Base-by-base conservation (phyloP, 768 basidiomycete genomes). In the Boletus rufocinnamomeus region DNA sequence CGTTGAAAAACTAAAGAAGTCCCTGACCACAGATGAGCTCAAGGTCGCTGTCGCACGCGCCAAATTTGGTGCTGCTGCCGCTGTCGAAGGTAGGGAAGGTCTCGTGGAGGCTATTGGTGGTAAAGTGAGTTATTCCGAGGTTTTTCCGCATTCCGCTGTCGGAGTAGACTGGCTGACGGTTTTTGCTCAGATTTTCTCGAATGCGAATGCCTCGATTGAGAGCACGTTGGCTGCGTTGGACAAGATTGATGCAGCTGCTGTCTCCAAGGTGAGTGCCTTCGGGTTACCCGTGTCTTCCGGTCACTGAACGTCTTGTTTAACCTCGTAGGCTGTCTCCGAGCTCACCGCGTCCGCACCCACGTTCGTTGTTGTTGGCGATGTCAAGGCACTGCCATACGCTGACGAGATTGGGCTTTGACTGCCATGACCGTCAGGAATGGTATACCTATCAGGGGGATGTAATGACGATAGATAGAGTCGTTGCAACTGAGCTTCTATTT, bases 11-110 rank as follows among this genome's bases (percentile, higher is more conserved):
- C 71, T 95, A 63, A 83, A 85, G 76, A 77, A 72, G 6, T 76
- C 78, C 0, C 71, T 89, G 58, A 84, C 78, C 54, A 77, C 77
- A 41, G 90, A 95, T 61, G 88, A 87, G 44, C 73, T 96, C 59
- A 88, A 87, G 79, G 80, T 81, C 60, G 95, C 96, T 17, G 76
- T 93, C 38, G 87, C 91, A 13, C 93, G 93, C 73, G 93, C 96
- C 61, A 95, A 90, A 75, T 95, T 98, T 69, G 76, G 82, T 50
- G 84, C 88, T 64, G 95, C 95, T 3, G 79, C 76, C 56, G 77
- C 81, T 49, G 64, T 82, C 30, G 96, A 99, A 61, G 79, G 78
- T 56, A 78, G 91, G 56, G 85, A 86, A 10, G 90, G 91, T 21
- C 68, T 91, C 32, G 71, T 89, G 30, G 75, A 78, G 30, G 72